Percentiles rank a stretch among this genome's conserved stretches.
phyloP scores from a whole-genome alignment of 805 yeast genomes.

The Saccharomycopsis malanga region DNA sequence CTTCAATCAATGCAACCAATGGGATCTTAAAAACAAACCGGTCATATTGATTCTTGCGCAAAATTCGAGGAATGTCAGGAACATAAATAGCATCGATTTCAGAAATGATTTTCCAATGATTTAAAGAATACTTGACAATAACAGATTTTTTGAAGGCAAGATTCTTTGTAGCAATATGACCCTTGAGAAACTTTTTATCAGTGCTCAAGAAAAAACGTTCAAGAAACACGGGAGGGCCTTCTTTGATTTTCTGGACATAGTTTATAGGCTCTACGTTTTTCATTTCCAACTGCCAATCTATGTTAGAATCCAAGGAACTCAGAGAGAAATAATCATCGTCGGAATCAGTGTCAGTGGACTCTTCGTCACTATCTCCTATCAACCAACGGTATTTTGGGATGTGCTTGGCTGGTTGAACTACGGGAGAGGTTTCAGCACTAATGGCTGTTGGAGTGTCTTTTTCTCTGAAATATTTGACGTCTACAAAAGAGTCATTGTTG shows the following conservation, averaged over 20 bases:
- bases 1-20: conserved; percentile 36
- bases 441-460: conserved; percentile 74
- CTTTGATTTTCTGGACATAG: conserved; percentile 20
- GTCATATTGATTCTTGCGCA: conserved; percentile 52
- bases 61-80: conserved; percentile 45
- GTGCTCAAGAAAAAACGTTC: conserved; percentile 56
- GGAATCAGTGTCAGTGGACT: conserved; percentile 22
- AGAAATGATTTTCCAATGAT: conserved; percentile 69
- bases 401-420: conserved; percentile 10
- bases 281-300: conserved; percentile 27
- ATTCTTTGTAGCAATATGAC: conserved; percentile 75
- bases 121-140: conserved; percentile 64
- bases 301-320: conserved; percentile 17
- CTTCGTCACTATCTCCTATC: conserved; percentile 21
- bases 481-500: conserved; percentile 49
- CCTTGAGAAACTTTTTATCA: conserved; percentile 54
- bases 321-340: conserved; percentile 24
- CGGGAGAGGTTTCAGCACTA: conserved; percentile 59
- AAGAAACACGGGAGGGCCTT: conserved; percentile 43
- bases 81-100: conserved; percentile 60
- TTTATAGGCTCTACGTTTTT: conserved; percentile 27
- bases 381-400: conserved; percentile 21
- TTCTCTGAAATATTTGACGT: conserved; percentile 65
- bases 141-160: conserved; percentile 61
- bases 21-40: conserved; percentile 63